Conservation (phyloP, 192 early-diverging fungal species). For the Linnemannia schmuckeri region DNA sequence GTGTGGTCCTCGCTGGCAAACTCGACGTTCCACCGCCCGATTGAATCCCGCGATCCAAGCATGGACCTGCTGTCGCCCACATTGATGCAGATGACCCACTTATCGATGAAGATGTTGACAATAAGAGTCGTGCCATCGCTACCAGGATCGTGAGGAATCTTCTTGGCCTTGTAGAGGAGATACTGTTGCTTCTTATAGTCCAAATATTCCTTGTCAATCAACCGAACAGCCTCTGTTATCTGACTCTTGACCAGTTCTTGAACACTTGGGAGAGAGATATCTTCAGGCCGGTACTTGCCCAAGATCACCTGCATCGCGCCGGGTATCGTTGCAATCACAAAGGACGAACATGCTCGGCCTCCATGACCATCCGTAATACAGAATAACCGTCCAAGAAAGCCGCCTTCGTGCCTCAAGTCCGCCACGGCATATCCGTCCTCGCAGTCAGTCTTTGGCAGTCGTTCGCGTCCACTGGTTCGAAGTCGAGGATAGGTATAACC, state of each 20-base stretch:
- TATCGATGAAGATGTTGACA: conserved; percentile 65
- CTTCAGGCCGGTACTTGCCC: conserved; percentile 46
- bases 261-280: conserved; percentile 46
- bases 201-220: conserved; percentile 66
- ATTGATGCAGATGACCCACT: conserved; percentile 69
- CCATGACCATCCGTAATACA: conserved; percentile 72
- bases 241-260: conserved; percentile 61
- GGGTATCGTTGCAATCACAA: conserved; percentile 64
- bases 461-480: conserved; percentile 58
- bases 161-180: conserved; percentile 41
- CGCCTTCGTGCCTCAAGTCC: conserved; percentile 56
- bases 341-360: conserved; percentile 67
- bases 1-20: conserved; percentile 70
- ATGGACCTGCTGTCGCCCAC: conserved; percentile 71
- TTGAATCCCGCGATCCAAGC: conserved; percentile 38
- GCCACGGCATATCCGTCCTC: conserved; percentile 67
- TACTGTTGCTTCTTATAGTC: conserved; percentile 65
- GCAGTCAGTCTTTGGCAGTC: conserved; percentile 64
- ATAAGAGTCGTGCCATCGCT: conserved; percentile 70
- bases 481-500: conserved; percentile 71
- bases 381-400: conserved; percentile 61
- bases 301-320: conserved; percentile 60
- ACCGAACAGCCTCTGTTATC: conserved; percentile 57
- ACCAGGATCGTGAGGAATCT: conserved; percentile 50
- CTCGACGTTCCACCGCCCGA: conserved; percentile 64